Conservation (phyloP, 140 eudicot genomes). For the Anethum foeniculum region DNA sequence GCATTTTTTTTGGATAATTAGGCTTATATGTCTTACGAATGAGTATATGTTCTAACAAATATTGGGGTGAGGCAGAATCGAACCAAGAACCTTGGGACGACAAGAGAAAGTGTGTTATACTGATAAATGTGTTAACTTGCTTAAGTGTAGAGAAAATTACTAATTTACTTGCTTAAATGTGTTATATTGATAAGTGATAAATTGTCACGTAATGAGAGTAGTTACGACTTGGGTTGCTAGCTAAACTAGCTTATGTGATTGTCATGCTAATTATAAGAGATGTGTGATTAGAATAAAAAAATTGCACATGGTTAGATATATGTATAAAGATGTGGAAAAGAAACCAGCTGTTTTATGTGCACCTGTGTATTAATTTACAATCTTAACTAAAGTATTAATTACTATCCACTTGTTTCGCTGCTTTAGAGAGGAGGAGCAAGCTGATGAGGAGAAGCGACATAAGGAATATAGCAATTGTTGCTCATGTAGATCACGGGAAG, state of each 20-base stretch:
- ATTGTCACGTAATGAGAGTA: background rate
- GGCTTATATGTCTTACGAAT: too few species aligned
- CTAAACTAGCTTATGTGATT: background rate
- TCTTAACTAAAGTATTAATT: background rate
- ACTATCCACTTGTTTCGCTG: background rate
- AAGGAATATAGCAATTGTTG: slow-evolving; percentile 93
- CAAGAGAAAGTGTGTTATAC: too few species aligned
- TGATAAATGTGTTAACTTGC: too few species aligned
- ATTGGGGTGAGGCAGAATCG: too few species aligned
- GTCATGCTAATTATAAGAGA: background rate
- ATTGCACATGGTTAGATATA: background rate
- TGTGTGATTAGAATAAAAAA: background rate
- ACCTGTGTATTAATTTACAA: background rate
- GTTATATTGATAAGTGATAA: background rate
- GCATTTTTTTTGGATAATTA: too few species aligned
- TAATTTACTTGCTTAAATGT: background rate
- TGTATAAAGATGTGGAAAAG: background rate
- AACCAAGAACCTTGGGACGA: too few species aligned
- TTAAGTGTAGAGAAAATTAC: background rate
- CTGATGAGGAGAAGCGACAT: slow-evolving; percentile 79
- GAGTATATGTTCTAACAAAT: too few species aligned
- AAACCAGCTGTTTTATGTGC: background rate
- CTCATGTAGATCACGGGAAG: slow-evolving; percentile 99
- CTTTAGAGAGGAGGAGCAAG: slow-evolving; percentile 48
- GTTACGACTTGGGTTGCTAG: background rate